Conservation (phyloP, 192 early-diverging fungal species). For the Rhizoclosmatium sp. region DNA sequence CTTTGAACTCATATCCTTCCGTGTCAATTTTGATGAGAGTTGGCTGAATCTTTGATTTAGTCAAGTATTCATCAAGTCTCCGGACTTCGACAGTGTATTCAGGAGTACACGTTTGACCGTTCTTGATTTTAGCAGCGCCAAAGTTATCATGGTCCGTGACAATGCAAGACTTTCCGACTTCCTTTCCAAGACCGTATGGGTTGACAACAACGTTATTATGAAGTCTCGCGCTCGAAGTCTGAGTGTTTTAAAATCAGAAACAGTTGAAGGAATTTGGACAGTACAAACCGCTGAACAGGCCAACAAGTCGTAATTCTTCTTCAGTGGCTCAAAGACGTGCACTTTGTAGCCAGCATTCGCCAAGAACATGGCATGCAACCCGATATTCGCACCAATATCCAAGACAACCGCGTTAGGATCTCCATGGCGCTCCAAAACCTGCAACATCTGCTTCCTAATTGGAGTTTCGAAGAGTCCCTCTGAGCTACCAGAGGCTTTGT, state of each 20-base stretch:
- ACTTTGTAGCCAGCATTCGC: too few species aligned
- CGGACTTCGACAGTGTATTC: neutral
- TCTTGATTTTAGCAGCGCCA: neutral
- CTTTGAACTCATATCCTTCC: slow-evolving; percentile 1
- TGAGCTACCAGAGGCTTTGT: too few species aligned
- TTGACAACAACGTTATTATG: neutral
- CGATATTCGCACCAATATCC: neutral
- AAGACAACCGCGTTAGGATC: neutral
- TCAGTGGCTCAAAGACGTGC: too few species aligned
- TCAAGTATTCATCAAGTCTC: neutral
- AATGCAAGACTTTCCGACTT: neutral
- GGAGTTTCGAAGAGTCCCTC: too few species aligned
- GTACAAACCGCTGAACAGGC: too few species aligned
- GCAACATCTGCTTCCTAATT: too few species aligned
- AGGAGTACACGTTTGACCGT: neutral
- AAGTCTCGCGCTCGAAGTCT: too few species aligned
- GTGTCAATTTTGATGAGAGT: slow-evolving; percentile 15
- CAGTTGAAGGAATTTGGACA: too few species aligned
- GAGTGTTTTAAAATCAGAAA: too few species aligned
- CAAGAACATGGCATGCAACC: neutral
- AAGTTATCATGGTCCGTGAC: neutral
- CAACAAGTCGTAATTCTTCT: neutral
- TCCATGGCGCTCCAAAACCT: too few species aligned
- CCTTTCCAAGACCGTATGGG: neutral
- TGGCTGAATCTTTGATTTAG: neutral